Base-by-base conservation (phyloP, 1,284 basidiomycete species). In the Ustilago crameri region DNA sequence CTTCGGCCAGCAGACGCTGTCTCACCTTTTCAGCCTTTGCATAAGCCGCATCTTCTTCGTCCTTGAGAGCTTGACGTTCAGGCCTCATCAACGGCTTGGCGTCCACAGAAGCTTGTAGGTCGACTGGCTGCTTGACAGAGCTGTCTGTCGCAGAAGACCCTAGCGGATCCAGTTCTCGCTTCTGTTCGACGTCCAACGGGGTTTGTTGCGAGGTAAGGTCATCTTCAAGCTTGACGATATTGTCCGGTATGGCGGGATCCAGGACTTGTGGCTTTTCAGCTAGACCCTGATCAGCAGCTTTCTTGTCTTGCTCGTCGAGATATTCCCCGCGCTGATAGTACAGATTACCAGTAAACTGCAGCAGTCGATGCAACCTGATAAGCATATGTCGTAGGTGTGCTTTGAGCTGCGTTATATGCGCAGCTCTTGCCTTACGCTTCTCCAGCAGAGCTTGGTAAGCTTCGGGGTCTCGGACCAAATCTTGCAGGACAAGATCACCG, bases 281-380 rank as follows among this genome's bases (percentile, higher is more conserved):
- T 7, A 14, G 12, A n/a, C n/a, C 0, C 30, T 40, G 18, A 10
- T 32, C 30, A 20, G 41, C 41, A 34, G 40, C 27, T 1, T 22
- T 10, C 20, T 48, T 54, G 22, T 56, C 37, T 12, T 56, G 49
- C 38, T 68, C 56, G 34, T 74, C 66, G 12, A 61, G 45, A 38
- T 50, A 51, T 45, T 82, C 71, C 38, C 75, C 79, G 27, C 79
- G 53, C 30, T 78, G 78, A 22, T 67, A 82, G 60, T 65, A 80
- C 35, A 75, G 52, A 46, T 81, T 79, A n/a, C 80, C 80, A 9
- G 48, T 34, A 43, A 80, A 82, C 26, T 77, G 74, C 24, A 76
- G 49, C 1, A 72, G 53, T 2, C 80, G 76, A 62, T 81, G 80
- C 34, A 74, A 44, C 34, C 70, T 61, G 43, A 78, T 79, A 9